Evolutionary conservation across 78 protist genomes (phyloP), one percentile per base, ranked within the genome.

Genomic region (Emiliania huxleyi): DNA sequence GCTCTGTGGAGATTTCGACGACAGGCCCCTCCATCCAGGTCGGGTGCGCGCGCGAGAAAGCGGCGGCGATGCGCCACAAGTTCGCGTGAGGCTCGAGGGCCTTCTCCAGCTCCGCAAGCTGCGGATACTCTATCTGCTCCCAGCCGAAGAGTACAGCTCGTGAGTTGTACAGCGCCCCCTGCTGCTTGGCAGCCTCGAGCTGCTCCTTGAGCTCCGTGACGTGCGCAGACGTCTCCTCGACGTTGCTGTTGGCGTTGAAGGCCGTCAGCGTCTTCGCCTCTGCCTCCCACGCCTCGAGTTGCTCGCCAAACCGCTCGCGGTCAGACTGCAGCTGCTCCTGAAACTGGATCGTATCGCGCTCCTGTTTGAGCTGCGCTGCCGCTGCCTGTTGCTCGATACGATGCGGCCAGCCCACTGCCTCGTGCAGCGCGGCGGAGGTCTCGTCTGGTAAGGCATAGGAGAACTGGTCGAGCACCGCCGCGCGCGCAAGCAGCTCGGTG

Each of bases 31-130:
- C 90, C 69, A 62, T 52, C 94, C 94, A 93, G 8, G 11, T 0
- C n/a, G 73, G 69, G 42, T 84, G 1, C 26, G 92, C 29, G 43
- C 62, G 23, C 52, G 15, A 38, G 77, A 81, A 95, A 19, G 81
- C 62, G 42, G 0, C 8, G 35, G 94, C 93, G 4, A 95, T 84
- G 38, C 48, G 0, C 98, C 98, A 96, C 71, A 96, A 92, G 38
- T 43, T 8, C 22, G 73, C 5, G 93, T 69, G 94, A 22, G 96
- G 95, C 93, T 95, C 97, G 35, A 96, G 95, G 77, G 92, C 81
- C 91, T 93, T 52, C 44, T 25, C 0, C 11, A 69, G 1, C 23
- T 55, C 38, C 35, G 29, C 38, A 5, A 96, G n/a, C 21, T 89
- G 85, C 35, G 46, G 5, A n/a, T 93, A 96, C 18, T 94, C 95